Percentiles rank a stretch among this genome's conserved stretches.
phyloP scores from a whole-genome alignment of 2,329 filamentous ascomycete species.

The Domatiomyces globalis region DNA sequence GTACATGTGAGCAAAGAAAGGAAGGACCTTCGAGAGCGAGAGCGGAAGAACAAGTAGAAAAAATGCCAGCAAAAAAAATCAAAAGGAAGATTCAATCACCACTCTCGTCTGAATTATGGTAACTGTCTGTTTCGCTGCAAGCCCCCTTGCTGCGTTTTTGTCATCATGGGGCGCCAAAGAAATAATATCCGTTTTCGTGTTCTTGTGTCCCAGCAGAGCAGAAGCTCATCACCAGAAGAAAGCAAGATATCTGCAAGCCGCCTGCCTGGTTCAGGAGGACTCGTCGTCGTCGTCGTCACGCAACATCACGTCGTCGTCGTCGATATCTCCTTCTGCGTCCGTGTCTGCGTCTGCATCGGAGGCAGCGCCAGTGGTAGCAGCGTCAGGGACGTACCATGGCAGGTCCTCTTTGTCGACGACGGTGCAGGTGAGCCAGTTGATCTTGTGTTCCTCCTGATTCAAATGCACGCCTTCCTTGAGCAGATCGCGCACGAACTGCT shows the following conservation, averaged over 20 bases:
- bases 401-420: constrained; percentile 28
- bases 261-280: neutral
- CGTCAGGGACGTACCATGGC: constrained; percentile 23
- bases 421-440: constrained; percentile 34
- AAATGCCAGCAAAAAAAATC: neutral
- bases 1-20: neutral
- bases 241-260: neutral
- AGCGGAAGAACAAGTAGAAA: neutral
- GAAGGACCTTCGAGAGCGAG: neutral
- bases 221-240: neutral
- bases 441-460: constrained; percentile 23
- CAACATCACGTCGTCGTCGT: neutral
- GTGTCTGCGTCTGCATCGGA: constrained; percentile 1
- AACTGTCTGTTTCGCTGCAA: neutral
- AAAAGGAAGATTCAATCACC: neutral
- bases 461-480: constrained; percentile 28
- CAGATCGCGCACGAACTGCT: constrained; percentile 22
- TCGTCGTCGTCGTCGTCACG: neutral
- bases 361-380: neutral
- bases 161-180: neutral
- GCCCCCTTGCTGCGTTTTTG: neutral
- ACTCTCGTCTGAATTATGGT: neutral
- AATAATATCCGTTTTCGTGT: neutral
- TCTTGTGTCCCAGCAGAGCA: neutral
- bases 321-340: constrained; percentile 1